Conservation (phyloP, 2,329 filamentous ascomycete genomes). For the Chaetomium sp. region DNA sequence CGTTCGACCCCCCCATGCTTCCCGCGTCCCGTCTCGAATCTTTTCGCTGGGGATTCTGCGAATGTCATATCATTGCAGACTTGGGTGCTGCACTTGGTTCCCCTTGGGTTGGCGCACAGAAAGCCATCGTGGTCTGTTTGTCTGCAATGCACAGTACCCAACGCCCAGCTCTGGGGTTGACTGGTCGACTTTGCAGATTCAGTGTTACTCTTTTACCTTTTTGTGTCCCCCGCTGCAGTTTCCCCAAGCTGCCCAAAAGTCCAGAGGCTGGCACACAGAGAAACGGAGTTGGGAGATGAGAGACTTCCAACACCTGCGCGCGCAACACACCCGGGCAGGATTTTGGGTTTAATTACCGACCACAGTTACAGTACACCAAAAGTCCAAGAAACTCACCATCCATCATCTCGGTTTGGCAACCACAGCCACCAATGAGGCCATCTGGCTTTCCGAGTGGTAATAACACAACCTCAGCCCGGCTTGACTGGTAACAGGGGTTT, state of each 20-base stretch:
- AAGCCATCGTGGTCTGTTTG: no score
- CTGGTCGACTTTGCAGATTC: no score
- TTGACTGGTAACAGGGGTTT: no score
- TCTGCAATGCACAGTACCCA: no score
- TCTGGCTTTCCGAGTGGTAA: background rate
- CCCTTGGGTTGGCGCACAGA: background rate
- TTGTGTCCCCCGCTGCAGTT: no score
- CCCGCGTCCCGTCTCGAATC: background rate
- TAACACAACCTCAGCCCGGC: background rate
- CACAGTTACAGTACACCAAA: background rate
- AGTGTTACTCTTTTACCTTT: no score
- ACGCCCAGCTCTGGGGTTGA: no score
- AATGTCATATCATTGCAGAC: conserved; percentile 10
- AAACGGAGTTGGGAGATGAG: no score
- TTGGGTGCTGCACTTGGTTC: conserved; percentile 8
- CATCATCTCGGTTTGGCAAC: background rate
- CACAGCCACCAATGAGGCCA: background rate
- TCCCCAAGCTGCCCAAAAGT: no score
- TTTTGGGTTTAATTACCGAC: background rate
- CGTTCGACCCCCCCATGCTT: background rate
- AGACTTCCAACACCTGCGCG: no score
- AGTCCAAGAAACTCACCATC: background rate
- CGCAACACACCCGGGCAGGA: no score
- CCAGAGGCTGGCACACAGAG: no score
- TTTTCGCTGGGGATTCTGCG: background rate